Evolutionary conservation across 2,329 filamentous ascomycete species (phyloP), one percentile per base, ranked within the genome.

Genomic region (Eurotiales sp.): DNA sequence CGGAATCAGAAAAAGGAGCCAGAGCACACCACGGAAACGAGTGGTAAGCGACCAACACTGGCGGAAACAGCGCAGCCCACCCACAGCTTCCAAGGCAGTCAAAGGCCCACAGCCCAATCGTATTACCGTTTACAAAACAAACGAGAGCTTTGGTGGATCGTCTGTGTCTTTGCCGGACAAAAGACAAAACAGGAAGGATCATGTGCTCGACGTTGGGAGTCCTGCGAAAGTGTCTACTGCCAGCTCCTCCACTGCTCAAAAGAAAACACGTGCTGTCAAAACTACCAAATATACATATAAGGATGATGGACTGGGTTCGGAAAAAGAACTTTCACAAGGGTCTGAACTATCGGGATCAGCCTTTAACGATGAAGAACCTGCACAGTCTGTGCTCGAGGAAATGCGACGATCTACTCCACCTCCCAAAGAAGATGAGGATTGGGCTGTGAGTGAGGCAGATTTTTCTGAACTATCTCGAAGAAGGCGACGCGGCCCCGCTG

Each of bases 11-110:
- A 67, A 70, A 44, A 62, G 60, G 64, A 74, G 71, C 60, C 77
- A 71, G 64, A 83, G 77, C 45, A 82, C 88, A 41, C 92, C 92
- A 14, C 90, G 89, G 72, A 96, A 95, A 77, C 83, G 91, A 56
- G 89, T 97, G 49, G 83, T 96, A 55, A 96, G 91, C 66, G 92
- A 97, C 72, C 87, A 88, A 50, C 88, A 96, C 71, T 97, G 92
- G 67, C 80, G 78, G 55, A 78, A 76, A 53, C 79, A 77, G 54
- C 77, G 75, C 53, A 77, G 68, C 51, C 70, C 77, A 8, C 67
- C 75, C 0, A 74, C 70, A 53, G 66, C 63, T 32, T 45, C 40
- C 27, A 50, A 54, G 27, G 52, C 68, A 36, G 64, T 69, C 5
- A 73, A 75, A 65, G 47, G 69, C 64, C 60, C 68, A 61, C 57